phyloP scores from a whole-genome alignment of 805 yeast species.

The Cyberlindnera sargentensis region DNA sequence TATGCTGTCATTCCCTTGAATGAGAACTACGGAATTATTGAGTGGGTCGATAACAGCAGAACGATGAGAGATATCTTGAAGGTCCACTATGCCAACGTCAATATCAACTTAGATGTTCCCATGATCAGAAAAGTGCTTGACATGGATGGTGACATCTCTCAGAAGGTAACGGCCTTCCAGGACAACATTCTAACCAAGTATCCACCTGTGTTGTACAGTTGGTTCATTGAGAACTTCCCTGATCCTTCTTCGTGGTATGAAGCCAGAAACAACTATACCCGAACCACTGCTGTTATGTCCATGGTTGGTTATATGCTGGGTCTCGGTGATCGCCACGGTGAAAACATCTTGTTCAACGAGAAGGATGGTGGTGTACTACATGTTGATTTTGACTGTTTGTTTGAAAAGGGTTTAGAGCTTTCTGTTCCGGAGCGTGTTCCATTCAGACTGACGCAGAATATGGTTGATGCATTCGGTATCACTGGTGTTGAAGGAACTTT shows the following conservation, averaged over 20 bases:
- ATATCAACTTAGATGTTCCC: constrained; percentile 26
- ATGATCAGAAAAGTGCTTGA: constrained; percentile 23
- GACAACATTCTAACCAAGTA: constrained; percentile 26
- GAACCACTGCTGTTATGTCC: constrained; percentile 93
- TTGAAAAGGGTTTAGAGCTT: constrained; percentile 70
- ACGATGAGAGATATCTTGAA: constrained; percentile 62
- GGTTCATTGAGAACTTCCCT: constrained; percentile 87
- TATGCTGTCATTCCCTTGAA: constrained; percentile 86
- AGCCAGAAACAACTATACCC: constrained; percentile 64
- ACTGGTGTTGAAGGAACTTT: constrained; percentile 88
- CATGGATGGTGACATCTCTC: constrained; percentile 21
- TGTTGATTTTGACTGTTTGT: constrained; percentile 94
- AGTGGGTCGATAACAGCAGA: constrained; percentile 73
- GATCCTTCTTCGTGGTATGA: constrained; percentile 86
- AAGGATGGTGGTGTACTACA: constrained; percentile 77
- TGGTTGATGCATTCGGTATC: constrained; percentile 85
- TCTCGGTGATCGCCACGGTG: constrained; percentile 94
- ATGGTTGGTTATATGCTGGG: constrained; percentile 94
- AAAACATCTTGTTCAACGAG: constrained; percentile 71
- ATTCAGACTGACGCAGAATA: constrained; percentile 80
- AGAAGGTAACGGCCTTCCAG: constrained; percentile 31
- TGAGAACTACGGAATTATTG: constrained; percentile 85
- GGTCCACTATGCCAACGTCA: constrained; percentile 35
- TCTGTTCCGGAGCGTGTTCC: constrained; percentile 93
- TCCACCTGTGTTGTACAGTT: constrained; percentile 72